phyloP scores from a whole-genome alignment of 139 green algal species.

The Asterochloris sp. region DNA sequence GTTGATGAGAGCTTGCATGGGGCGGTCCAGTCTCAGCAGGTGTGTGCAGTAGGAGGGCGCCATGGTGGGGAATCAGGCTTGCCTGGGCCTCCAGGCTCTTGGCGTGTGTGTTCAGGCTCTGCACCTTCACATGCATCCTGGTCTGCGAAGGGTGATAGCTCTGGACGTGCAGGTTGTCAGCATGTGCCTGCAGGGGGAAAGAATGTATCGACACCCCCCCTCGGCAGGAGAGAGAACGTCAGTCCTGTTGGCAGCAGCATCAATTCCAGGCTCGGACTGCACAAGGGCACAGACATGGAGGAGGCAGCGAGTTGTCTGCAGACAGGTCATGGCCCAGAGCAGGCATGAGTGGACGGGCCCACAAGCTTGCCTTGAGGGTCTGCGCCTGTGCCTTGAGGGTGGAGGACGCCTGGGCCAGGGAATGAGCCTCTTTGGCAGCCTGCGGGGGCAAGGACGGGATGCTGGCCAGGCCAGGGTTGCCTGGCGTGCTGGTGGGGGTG shows the following conservation, averaged over 20 bases:
- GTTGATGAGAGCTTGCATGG: too few relatives aligned
- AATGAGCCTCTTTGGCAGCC: slow-evolving; percentile 19
- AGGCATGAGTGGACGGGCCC: too few relatives aligned
- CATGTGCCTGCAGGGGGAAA: slow-evolving; percentile 31
- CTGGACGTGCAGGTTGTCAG: slow-evolving; percentile 31
- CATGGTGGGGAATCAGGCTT: too few relatives aligned
- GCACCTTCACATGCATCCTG: slow-evolving; percentile 31
- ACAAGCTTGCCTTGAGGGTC: slow-evolving; percentile 28
- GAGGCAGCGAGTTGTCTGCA: background rate
- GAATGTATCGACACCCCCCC: background rate
- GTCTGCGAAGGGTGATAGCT: slow-evolving; percentile 33
- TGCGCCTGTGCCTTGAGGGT: slow-evolving; percentile 29
- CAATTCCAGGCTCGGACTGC: background rate
- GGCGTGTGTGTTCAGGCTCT: slow-evolving; percentile 39
- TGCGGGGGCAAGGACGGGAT: background rate
- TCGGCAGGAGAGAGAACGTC: background rate
- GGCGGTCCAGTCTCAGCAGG: too few relatives aligned
- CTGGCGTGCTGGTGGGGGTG: background rate
- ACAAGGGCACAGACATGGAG: background rate
- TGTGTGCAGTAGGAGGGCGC: too few relatives aligned
- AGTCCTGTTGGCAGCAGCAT: background rate
- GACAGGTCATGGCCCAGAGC: background rate
- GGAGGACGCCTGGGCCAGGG: slow-evolving; percentile 15
- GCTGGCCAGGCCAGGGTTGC: background rate
- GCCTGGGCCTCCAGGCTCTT: slow-evolving; percentile 32